Percentiles rank a stretch among this genome's conserved stretches.
phyloP scores from a whole-genome alignment of 2,329 filamentous ascomycete species.

The Hymenoscyphus salicellus region DNA sequence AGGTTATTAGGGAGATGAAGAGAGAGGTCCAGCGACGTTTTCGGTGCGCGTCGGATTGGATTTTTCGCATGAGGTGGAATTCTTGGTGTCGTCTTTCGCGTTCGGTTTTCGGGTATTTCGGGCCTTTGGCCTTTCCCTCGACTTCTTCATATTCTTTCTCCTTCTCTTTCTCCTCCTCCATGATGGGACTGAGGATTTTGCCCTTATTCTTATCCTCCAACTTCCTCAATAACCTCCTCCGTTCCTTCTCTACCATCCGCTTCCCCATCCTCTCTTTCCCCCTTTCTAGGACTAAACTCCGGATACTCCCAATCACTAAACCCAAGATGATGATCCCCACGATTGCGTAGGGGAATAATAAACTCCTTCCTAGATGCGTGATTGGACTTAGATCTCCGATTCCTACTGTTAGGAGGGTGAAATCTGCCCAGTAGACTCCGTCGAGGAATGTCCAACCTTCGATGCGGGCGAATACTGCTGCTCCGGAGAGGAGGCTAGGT shows the following conservation, averaged over 20 bases:
- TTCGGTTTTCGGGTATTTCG: constrained; percentile 40
- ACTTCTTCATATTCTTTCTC: constrained; percentile 4
- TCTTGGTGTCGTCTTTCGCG: constrained; percentile 64
- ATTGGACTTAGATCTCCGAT: constrained; percentile 54
- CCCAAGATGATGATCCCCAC: constrained; percentile 80
- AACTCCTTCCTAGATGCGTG: constrained; percentile 58
- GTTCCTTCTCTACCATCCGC: constrained; percentile 59
- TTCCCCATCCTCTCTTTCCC: constrained; percentile 53
- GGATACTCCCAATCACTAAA: constrained; percentile 77
- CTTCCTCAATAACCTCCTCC: constrained; percentile 46
- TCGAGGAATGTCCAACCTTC: constrained; percentile 77
- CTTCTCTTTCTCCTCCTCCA: constrained; percentile 10
- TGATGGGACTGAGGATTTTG: constrained; percentile 47
- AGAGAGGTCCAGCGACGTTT: constrained; percentile 75
- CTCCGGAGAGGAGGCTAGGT: constrained; percentile 73
- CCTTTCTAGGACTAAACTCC: constrained; percentile 60
- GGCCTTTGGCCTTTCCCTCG: constrained; percentile 3
- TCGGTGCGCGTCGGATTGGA: constrained; percentile 63
- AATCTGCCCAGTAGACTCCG: constrained; percentile 74
- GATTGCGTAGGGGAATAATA: constrained; percentile 81
- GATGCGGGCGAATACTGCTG: constrained; percentile 68
- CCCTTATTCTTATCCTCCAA: constrained; percentile 47
- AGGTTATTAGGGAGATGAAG: constrained; percentile 62
- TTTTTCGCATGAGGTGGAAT: constrained; percentile 77
- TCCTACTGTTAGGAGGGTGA: constrained; percentile 64